phyloP scores from a whole-genome alignment of 257 asterid genomes.

The Petrea volubilis region DNA sequence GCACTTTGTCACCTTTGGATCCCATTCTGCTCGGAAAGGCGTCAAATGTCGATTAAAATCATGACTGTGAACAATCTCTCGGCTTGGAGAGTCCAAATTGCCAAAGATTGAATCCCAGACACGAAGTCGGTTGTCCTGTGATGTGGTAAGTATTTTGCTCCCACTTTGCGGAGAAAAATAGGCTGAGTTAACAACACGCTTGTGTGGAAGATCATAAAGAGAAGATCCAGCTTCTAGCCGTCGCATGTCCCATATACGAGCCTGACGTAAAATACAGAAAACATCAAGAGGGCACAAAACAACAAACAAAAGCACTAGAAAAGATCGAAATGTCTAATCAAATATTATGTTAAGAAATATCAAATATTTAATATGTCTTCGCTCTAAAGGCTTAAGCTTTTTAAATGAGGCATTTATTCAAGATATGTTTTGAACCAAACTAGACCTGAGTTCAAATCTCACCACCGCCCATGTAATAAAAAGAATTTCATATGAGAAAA shows the following conservation, averaged over 20 bases:
- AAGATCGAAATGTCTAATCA: no score
- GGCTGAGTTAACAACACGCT: conserved; percentile 94
- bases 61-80: conserved; percentile 97
- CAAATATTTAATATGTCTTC: no score
- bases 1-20: conserved; percentile 65
- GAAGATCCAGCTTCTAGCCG: conserved; percentile 74
- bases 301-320: not conserved
- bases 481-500: not conserved
- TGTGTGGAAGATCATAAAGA: conserved; percentile 70
- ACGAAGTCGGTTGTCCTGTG: conserved; percentile 90
- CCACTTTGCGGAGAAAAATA: conserved; percentile 90
- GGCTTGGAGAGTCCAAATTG: conserved; percentile 76
- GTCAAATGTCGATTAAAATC: conserved; percentile 93
- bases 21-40: conserved; percentile 96
- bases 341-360: no score
- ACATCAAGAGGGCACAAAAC: conserved; percentile 1
- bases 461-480: not conserved
- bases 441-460: no score
- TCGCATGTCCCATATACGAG: conserved; percentile 98
- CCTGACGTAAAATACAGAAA: conserved; percentile 46
- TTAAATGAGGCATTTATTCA: no score
- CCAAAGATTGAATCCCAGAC: conserved; percentile 98
- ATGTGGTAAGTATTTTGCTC: conserved; percentile 91
- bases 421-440: no score
- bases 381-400: no score